A percentile compares a stretch with the other conserved stretches of the same genome.
Evolutionary conservation across 768 basidiomycete genomes (phyloP).

Genomic region (Chiua virens): DNA sequence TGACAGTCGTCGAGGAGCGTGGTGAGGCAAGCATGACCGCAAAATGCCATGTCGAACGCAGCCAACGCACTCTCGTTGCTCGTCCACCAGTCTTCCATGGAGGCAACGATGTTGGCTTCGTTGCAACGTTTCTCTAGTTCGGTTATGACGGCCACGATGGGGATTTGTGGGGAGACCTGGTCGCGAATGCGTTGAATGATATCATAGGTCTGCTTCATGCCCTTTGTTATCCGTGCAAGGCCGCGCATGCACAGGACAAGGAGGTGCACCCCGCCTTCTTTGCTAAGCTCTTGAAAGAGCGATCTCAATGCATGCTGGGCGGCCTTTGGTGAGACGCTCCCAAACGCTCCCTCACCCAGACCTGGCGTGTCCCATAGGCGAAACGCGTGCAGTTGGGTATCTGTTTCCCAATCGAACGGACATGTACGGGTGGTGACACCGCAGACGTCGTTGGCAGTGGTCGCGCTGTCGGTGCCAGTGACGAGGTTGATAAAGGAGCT

Average conservation of each 20-base stretch:
- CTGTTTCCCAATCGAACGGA: slow-evolving; percentile 19
- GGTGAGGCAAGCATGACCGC: slow-evolving; percentile 24
- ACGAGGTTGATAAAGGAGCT: slow-evolving; percentile 28
- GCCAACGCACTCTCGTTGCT: neutral
- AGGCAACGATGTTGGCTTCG: slow-evolving; percentile 5
- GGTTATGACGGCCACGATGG: slow-evolving; percentile 26
- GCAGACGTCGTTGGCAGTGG: slow-evolving; percentile 20
- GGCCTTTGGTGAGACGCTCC: slow-evolving; percentile 20
- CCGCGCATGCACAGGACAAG: slow-evolving; percentile 28
- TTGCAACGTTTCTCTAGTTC: slow-evolving; percentile 24
- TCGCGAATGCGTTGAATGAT: slow-evolving; percentile 17
- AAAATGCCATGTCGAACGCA: slow-evolving; percentile 14
- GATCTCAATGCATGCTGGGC: slow-evolving; percentile 19
- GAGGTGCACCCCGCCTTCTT: slow-evolving; percentile 25
- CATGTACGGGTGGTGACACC: slow-evolving; percentile 20
- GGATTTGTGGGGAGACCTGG: slow-evolving; percentile 18
- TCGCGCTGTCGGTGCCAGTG: slow-evolving; percentile 11
- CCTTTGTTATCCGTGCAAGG: slow-evolving; percentile 14
- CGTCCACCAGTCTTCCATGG: slow-evolving; percentile 28
- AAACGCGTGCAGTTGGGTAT: slow-evolving; percentile 15
- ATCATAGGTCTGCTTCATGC: slow-evolving; percentile 22
- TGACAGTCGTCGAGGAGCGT: slow-evolving; percentile 21
- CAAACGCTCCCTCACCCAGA: slow-evolving; percentile 21
- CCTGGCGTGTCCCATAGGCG: slow-evolving; percentile 27
- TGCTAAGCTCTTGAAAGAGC: slow-evolving; percentile 19